Base-by-base conservation (phyloP, 345 rosid species). In the Eucalyptus curtisii region DNA sequence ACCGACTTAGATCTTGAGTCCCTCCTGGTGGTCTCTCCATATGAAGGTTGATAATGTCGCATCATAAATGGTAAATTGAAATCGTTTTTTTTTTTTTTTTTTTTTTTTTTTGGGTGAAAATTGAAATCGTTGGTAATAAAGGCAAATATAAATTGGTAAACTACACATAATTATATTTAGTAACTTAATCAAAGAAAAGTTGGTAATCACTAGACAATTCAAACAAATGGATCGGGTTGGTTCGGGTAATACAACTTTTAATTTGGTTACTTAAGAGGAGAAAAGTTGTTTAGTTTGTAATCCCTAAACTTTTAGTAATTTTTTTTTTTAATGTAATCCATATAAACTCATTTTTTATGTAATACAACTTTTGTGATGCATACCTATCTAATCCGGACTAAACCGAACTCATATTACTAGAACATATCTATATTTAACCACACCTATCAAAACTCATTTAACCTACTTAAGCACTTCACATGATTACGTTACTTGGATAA, bases 341-440 rank as follows among this genome's bases (percentile, higher is more conserved):
- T 11, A 61, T 11, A 27, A 30, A 64, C 33, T 30, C 37, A 13
- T 24, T 22, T 30, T 55, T 64, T n/a, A 64, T 14, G 76, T 64
- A n/a, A 64, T 64, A 14, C 17, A n/a, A 64, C 33, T 64, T 64
- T 14, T 27, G 37, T 30, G 17, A 64, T 11, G 12, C 19, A 64
- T 64, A n/a, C 37, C 76, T 4, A n/a, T n/a, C 17, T 15, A 30
- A n/a, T 4, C 6, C 3, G 0, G 5, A n/a, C 37, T 31, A 7
- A 64, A 61, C 76, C 37, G 37, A 64, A 64, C 76, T 64, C 37
- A 64, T n/a, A 14, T 64, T 13, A 7, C 76, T n/a, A 64, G 19
- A 64, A 64, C 76, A 64, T 57, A 52, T 52, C 57, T 52, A 7
- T 52, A 52, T 52, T 64, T 64, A 64, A 64, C 37, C 76, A 7